Percentiles rank a stretch among this genome's conserved stretches.
These are phyloP conservation scores for Saturnispora zaruensis DNA, from an alignment of 805 yeast genomes.

Conservation along the genomic window DNA sequence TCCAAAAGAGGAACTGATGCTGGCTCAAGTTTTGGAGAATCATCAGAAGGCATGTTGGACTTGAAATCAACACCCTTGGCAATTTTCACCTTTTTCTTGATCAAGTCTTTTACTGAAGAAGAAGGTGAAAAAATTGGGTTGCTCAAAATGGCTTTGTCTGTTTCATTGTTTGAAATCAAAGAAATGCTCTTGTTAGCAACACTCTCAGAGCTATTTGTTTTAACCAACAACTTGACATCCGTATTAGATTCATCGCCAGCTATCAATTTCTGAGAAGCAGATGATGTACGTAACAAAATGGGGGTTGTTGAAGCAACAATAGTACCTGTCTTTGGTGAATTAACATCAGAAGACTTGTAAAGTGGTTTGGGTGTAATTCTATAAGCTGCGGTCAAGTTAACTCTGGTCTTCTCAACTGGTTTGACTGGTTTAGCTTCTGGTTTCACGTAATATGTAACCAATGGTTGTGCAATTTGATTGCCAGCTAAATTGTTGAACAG, in stretches of 20 bases:
- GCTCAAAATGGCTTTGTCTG: conserved; percentile 61
- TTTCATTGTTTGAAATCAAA: conserved; percentile 27
- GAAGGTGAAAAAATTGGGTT: conserved; percentile 68
- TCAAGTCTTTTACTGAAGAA: conserved; percentile 42
- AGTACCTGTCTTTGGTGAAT: conserved; percentile 19
- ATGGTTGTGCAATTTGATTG: conserved; percentile 20
- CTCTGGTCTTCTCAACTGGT: conserved; percentile 45
- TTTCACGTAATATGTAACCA: conserved; percentile 37
- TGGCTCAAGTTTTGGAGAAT: not conserved
- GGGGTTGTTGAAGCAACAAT: conserved; percentile 20
- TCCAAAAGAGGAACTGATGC: not conserved
- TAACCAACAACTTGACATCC: conserved; percentile 1
- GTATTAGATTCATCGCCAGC: conserved; percentile 1
- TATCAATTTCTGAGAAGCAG: not conserved
- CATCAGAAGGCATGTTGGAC: conserved; percentile 11
- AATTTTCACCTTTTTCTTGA: conserved; percentile 37
- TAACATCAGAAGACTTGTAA: conserved; percentile 28
- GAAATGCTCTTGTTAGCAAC: conserved; percentile 13
- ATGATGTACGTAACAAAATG: conserved; percentile 3
- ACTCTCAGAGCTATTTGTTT: conserved; percentile 11
- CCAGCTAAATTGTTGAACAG: conserved; percentile 39
- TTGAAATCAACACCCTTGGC: conserved; percentile 29
- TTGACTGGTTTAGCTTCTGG: conserved; percentile 45
- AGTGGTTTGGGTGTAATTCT: conserved; percentile 58
- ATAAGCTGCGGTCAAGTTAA: conserved; percentile 51